Percentiles rank a stretch among this genome's conserved stretches.
These are phyloP conservation scores for Lonicera japonica DNA, from an alignment of 129 eudicot genomes.

Conservation along the genomic window DNA sequence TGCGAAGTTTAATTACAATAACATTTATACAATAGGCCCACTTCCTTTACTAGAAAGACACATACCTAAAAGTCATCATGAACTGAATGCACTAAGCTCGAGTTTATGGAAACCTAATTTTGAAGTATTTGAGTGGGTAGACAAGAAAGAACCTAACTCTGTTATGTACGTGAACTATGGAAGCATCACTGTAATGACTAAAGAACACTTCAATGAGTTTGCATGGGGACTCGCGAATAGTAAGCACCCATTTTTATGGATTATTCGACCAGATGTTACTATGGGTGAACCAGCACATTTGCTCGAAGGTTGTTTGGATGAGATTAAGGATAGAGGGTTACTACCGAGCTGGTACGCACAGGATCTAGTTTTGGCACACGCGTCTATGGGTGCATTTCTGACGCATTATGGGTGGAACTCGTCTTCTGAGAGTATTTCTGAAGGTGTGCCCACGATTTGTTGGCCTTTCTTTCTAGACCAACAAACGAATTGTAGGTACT, in stretches of 20 bases:
- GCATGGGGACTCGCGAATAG: conserved; percentile 65
- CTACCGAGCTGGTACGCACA: conserved; percentile 48
- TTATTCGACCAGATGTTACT: conserved; percentile 41
- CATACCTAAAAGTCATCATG: not conserved
- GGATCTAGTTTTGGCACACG: conserved; percentile 36
- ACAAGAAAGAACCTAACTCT: conserved; percentile 9
- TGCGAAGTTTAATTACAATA: not conserved
- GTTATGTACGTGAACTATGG: conserved; percentile 59
- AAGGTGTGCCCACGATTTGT: conserved; percentile 44
- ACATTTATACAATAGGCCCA: conserved; percentile 8
- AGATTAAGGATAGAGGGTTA: conserved; percentile 41
- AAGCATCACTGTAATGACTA: conserved; percentile 44
- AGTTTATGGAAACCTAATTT: conserved; percentile 5
- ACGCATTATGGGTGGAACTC: too few species aligned
- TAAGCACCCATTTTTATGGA: conserved; percentile 45
- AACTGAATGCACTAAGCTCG: not conserved
- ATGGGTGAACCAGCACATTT: conserved; percentile 28
- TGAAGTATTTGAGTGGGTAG: conserved; percentile 3
- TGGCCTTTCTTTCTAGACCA: conserved; percentile 67
- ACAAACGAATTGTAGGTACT: conserved; percentile 44
- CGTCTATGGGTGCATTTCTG: conserved; percentile 42
- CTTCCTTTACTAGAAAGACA: not conserved
- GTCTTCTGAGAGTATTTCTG: conserved; percentile 38
- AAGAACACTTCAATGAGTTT: conserved; percentile 40
- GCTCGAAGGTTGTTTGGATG: conserved; percentile 30